These are phyloP conservation scores for Cordyceps militaris DNA, from an alignment of 2,329 filamentous ascomycete genomes.

Conservation along the genomic window DNA sequence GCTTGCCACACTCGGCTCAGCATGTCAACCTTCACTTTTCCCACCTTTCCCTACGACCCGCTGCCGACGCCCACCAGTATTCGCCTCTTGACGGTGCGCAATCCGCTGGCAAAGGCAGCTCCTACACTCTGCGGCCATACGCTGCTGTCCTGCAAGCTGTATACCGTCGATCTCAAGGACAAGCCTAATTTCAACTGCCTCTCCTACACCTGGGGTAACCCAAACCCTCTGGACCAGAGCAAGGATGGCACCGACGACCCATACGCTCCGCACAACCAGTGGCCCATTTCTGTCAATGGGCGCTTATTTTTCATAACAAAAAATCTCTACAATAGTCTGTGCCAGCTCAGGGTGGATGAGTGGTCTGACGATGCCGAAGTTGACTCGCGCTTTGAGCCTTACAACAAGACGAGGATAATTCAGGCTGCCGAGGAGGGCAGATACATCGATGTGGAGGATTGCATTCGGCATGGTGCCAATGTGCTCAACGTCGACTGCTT, in stretches of 20 bases:
- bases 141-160: slow-evolving; percentile 8
- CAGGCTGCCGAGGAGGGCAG: slow-evolving; percentile 10
- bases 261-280: slow-evolving; percentile 9
- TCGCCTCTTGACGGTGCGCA: slow-evolving; percentile 7
- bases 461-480: slow-evolving; percentile 12
- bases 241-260: neutral
- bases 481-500: slow-evolving; percentile 6
- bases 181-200: slow-evolving; percentile 11
- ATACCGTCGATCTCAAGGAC: slow-evolving; percentile 8
- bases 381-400: slow-evolving; percentile 7
- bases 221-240: slow-evolving; percentile 3
- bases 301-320: slow-evolving; percentile 19
- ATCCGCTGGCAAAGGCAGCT: slow-evolving; percentile 2
- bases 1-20: neutral
- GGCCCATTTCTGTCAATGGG: slow-evolving; percentile 12
- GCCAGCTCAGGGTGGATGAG: slow-evolving; percentile 4
- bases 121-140: slow-evolving; percentile 6
- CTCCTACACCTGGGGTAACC: slow-evolving; percentile 15
- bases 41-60: neutral
- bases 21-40: slow-evolving; percentile 1
- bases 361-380: slow-evolving; percentile 1
- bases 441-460: slow-evolving; percentile 6
- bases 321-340: slow-evolving; percentile 11
- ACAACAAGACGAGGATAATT: slow-evolving; percentile 13
- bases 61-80: slow-evolving; percentile 5